Evolutionary conservation across 179 eudicot genomes (phyloP).

Genomic region (Amaranthus tricolor): DNA sequence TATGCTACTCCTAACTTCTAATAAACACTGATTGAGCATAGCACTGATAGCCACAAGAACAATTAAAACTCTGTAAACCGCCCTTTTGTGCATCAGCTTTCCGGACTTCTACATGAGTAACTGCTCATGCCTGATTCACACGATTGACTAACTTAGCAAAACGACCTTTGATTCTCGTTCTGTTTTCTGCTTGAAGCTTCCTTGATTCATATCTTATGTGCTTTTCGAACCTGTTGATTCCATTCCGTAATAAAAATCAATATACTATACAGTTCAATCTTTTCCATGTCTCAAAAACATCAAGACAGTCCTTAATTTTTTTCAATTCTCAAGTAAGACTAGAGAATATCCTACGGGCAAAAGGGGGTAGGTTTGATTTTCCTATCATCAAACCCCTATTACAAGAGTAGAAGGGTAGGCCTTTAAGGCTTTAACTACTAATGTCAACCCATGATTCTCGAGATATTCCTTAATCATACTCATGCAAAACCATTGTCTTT

Average conservation of each 20-base stretch:
- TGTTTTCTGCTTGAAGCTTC: conserved; percentile 74
- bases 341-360: no score
- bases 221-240: conserved; percentile 70
- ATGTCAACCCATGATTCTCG: no score
- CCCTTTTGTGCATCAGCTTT: background rate
- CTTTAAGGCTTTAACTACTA: no score
- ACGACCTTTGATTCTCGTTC: conserved; percentile 81
- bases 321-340: background rate
- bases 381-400: no score
- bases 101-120: background rate
- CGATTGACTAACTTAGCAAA: conserved; percentile 69
- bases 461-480: no score
- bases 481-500: no score
- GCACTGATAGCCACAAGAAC: background rate
- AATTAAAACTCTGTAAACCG: background rate
- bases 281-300: background rate
- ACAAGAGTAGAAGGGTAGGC: no score
- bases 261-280: background rate
- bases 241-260: conserved; percentile 17
- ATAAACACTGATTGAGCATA: background rate
- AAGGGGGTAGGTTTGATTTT: no score
- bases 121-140: conserved; percentile 2
- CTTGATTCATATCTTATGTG: conserved; percentile 86
- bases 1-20: no score
- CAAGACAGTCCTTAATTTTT: background rate